Base-by-base conservation (phyloP, 2,329 filamentous ascomycete species). In the Tolypocladium paradoxum region DNA sequence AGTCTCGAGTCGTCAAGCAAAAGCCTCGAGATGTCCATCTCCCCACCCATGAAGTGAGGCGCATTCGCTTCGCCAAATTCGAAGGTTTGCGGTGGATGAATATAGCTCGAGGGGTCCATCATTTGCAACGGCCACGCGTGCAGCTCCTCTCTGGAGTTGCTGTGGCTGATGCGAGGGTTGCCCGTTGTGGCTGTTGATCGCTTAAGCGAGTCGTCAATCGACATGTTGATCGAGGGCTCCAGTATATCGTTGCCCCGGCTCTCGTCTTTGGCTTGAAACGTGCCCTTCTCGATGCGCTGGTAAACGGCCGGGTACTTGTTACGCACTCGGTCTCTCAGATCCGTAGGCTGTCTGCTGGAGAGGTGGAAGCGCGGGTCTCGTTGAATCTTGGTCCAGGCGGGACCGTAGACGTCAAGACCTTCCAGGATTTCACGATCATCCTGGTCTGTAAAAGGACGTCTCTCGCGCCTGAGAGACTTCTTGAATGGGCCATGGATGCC, bases 381-480 rank as follows among this genome's bases (percentile, higher is more conserved):
- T 61, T 83, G 81, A 22, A 85, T 85, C 63, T 78, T 81, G 50
- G 81, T 83, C 82, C 83, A 85, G 9, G 80, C 76, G 9, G 82
- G 79, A 0, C 82, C 82, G 61, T 84, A 83, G 4, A 73, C 62
- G 38, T 80, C 70, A 37, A 84, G 76, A 0, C 83, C 83, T 54
- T 79, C 71, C 1, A 84, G 69, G 46, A 85, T 85, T 57, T 83
- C 78, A 33, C 70, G 70, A 60, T 86, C 83, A 54, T 86, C 83
- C 57, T 82, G 74, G 31, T 81, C 78, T 0, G 81, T 81, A 57
- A 85, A 86, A 0, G 79, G 76, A 4, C 78, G 73, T 48, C 82
- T 72, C 62, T 82, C 79, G 24, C 83, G 76, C 31, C 83, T 76
- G 48, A 76, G 73, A 0, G 82, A 84, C 61, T 79, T 80, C 56